A percentile compares a stretch with the other conserved stretches of the same genome.
Evolutionary conservation across 192 early-diverging fungal genomes (phyloP).

Genomic region (Gaertneriomyces semiglobifer): DNA sequence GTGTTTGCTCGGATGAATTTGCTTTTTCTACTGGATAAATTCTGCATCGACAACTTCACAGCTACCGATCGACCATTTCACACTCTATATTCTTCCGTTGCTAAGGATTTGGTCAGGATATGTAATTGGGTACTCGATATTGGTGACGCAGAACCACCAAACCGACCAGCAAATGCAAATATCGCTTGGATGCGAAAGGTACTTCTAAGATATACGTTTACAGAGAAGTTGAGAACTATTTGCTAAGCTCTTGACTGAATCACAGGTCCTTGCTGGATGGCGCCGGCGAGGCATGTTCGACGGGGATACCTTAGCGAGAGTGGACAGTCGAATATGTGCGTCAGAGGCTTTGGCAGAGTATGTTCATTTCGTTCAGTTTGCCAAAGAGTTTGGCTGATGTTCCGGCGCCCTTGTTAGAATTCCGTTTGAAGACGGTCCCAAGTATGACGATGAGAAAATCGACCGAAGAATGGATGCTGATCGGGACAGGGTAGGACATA

Average conservation of each 20-base stretch:
- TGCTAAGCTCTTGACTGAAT: not conserved
- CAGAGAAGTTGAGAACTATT: not conserved
- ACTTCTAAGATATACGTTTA: too few relatives aligned
- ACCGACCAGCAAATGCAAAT: conserved; percentile 8
- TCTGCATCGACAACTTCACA: conserved; percentile 15
- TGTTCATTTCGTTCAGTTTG: too few relatives aligned
- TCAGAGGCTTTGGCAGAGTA: conserved; percentile 1
- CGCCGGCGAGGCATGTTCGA: conserved; percentile 8
- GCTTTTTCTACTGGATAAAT: conserved; percentile 26
- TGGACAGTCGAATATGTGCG: not conserved
- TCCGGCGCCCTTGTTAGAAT: not conserved
- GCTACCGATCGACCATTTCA: not conserved
- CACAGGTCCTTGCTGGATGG: conserved; percentile 11
- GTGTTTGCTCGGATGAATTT: conserved; percentile 27
- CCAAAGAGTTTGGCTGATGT: too few relatives aligned
- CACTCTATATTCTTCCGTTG: not conserved
- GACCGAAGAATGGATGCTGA: conserved; percentile 30
- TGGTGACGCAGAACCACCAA: not conserved
- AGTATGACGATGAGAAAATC: conserved; percentile 25
- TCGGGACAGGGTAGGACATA: conserved; percentile 15
- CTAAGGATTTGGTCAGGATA: conserved; percentile 7
- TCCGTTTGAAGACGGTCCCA: not conserved
- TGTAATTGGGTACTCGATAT: conserved; percentile 20
- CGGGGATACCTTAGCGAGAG: not conserved
- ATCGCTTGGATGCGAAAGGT: conserved; percentile 6